phyloP scores from a whole-genome alignment of 192 early-diverging fungal species.

The Coemansia guatemalensis region DNA sequence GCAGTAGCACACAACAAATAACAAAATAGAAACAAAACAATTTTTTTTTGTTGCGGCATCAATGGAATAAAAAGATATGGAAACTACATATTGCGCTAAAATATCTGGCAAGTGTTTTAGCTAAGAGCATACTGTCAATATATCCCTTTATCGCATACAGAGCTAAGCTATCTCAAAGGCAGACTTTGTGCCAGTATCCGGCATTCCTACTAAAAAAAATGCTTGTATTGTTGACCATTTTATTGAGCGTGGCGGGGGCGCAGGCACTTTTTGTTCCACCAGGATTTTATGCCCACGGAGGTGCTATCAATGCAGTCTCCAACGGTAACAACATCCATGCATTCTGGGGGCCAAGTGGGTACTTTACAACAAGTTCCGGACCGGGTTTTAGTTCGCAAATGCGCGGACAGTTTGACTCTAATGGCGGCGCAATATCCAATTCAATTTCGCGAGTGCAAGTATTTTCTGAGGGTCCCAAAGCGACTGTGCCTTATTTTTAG shows the following conservation, averaged over 20 bases:
- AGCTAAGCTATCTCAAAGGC: too few relatives aligned
- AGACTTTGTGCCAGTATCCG: too few relatives aligned
- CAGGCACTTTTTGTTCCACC: slow-evolving; percentile 13
- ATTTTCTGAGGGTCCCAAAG: slow-evolving; percentile 9
- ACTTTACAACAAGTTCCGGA: slow-evolving; percentile 34
- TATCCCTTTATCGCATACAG: too few relatives aligned
- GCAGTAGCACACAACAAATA: too few relatives aligned
- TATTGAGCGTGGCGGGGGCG: background rate
- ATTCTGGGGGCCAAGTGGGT: slow-evolving; percentile 42
- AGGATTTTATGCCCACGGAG: slow-evolving; percentile 12
- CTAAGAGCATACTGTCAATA: background rate
- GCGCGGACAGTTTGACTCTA: slow-evolving; percentile 36
- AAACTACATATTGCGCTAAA: too few relatives aligned
- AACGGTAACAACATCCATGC: slow-evolving; percentile 40
- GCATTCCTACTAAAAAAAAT: background rate
- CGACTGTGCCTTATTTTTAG: background rate
- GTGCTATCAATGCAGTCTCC: slow-evolving; percentile 25
- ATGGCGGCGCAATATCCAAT: slow-evolving; percentile 39
- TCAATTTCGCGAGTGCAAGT: slow-evolving; percentile 37
- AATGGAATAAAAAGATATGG: too few relatives aligned
- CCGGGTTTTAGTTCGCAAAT: slow-evolving; percentile 47
- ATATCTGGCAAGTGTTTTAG: background rate
- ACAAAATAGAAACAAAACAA: too few relatives aligned
- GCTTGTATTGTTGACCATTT: background rate
- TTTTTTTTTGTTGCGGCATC: too few relatives aligned